Conservation (phyloP, 2,329 filamentous ascomycete genomes). For the Magnaporthiopsis incrustans region DNA sequence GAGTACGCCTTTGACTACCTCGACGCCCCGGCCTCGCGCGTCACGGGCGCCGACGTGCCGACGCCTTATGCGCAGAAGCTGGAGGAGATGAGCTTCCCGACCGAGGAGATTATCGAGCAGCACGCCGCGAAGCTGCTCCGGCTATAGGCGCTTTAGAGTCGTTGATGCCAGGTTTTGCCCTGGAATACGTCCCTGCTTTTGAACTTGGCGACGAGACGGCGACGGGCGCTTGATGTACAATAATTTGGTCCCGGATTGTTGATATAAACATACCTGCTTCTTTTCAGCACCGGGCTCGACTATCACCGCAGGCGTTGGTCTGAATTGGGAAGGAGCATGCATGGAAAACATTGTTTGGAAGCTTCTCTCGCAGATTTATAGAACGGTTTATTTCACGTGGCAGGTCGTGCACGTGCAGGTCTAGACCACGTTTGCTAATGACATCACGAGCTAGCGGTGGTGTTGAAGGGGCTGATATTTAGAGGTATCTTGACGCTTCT, state of each 20-base stretch:
- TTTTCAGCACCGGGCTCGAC: background rate
- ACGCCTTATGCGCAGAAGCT: slow-evolving; percentile 91
- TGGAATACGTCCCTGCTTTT: background rate
- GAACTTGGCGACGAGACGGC: background rate
- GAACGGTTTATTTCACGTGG: background rate
- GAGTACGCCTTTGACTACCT: slow-evolving; percentile 99
- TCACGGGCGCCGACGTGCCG: slow-evolving; percentile 94
- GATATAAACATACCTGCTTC: background rate
- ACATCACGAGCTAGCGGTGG: no score
- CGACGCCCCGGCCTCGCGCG: slow-evolving; percentile 82
- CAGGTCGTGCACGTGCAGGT: background rate
- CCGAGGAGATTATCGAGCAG: slow-evolving; percentile 76
- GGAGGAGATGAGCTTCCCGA: slow-evolving; percentile 93
- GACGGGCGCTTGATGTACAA: background rate
- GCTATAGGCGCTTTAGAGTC: slow-evolving; percentile 30
- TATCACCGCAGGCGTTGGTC: background rate
- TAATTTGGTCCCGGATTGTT: background rate
- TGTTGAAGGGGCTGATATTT: background rate
- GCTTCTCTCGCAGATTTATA: background rate
- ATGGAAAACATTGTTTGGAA: no score
- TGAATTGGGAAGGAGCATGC: background rate
- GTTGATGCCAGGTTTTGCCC: background rate
- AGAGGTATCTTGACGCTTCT: background rate
- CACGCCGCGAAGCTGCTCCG: slow-evolving; percentile 85
- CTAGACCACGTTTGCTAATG: background rate